These are phyloP conservation scores for Hanseniaspora jakobsenii DNA, from an alignment of 805 yeast species.

Conservation along the genomic window DNA sequence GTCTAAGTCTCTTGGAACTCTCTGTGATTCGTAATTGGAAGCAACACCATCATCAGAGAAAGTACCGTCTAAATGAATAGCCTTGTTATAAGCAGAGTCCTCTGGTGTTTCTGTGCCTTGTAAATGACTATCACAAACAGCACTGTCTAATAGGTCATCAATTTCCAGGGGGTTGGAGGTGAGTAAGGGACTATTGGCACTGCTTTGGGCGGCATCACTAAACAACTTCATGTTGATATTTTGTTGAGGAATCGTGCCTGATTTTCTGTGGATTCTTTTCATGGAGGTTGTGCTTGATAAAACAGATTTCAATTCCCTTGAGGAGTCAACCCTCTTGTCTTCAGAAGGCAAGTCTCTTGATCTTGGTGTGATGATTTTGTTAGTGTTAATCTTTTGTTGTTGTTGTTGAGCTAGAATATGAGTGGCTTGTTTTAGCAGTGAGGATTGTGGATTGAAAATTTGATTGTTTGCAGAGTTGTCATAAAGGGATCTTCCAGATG, in stretches of 20 bases:
- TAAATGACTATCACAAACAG: constrained; percentile 1
- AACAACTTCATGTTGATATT: not conserved
- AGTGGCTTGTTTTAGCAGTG: constrained; percentile 13
- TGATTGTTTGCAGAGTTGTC: too few relatives aligned
- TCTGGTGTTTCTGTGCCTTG: constrained; percentile 11
- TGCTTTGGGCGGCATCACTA: too few relatives aligned
- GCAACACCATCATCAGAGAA: constrained; percentile 17
- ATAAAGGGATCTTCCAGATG: not conserved
- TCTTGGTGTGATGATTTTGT: constrained; percentile 27
- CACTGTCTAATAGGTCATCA: constrained; percentile 9
- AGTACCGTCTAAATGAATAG: constrained; percentile 15
- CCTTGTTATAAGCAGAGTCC: constrained; percentile 16
- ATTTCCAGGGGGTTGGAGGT: too few relatives aligned
- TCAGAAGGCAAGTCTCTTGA: constrained; percentile 27
- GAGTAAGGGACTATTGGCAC: too few relatives aligned
- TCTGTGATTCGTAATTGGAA: constrained; percentile 22
- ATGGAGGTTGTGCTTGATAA: constrained; percentile 26
- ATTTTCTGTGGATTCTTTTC: constrained; percentile 24
- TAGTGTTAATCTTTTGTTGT: not conserved
- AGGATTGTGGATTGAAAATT: not conserved
- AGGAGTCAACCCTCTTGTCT: constrained; percentile 23
- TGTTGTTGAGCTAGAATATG: constrained; percentile 6
- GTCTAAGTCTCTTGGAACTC: constrained; percentile 22
- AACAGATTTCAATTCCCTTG: constrained; percentile 21
- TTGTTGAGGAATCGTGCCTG: constrained; percentile 16